phyloP scores from a whole-genome alignment of 1,284 basidiomycete genomes.

The Butyriboletus appendiculatus region DNA sequence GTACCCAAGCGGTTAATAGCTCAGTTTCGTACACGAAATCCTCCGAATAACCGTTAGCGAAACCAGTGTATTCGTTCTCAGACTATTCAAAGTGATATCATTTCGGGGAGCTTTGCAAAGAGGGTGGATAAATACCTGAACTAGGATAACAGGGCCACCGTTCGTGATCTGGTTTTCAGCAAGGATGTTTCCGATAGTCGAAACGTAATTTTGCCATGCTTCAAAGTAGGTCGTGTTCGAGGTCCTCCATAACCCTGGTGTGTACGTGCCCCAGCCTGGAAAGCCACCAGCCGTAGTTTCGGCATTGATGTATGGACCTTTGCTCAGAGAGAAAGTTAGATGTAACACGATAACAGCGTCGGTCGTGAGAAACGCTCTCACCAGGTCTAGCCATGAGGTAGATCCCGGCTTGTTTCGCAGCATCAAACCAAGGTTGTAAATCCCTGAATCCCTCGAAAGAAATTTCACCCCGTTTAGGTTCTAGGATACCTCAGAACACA shows the following conservation, averaged over 20 bases:
- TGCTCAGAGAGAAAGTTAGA: conserved; percentile 6
- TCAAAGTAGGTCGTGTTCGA: conserved; percentile 45
- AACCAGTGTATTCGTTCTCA: conserved; percentile 54
- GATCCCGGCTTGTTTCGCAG: conserved; percentile 46
- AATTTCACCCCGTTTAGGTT: conserved; percentile 45
- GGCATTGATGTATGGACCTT: conserved; percentile 53
- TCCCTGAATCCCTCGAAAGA: conserved; percentile 50
- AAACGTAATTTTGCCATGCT: conserved; percentile 44
- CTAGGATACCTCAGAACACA: conserved; percentile 47
- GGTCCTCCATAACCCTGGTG: conserved; percentile 47
- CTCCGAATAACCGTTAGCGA: conserved; percentile 39
- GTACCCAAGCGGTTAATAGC: conserved; percentile 41
- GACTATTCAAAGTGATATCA: conserved; percentile 29
- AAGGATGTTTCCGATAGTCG: conserved; percentile 40
- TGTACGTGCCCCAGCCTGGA: conserved; percentile 51
- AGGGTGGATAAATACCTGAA: conserved; percentile 39
- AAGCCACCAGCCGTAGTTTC: conserved; percentile 55
- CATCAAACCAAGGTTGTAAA: conserved; percentile 49
- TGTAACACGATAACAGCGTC: not conserved
- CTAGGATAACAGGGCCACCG: conserved; percentile 54
- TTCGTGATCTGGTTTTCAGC: conserved; percentile 53
- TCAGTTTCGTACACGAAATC: conserved; percentile 46
- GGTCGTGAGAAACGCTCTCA: conserved; percentile 14
- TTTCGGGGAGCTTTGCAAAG: not conserved
- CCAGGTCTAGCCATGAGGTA: conserved; percentile 49